Conservation (phyloP, 2,329 filamentous ascomycete species). For the Fonsecaea monophora region DNA sequence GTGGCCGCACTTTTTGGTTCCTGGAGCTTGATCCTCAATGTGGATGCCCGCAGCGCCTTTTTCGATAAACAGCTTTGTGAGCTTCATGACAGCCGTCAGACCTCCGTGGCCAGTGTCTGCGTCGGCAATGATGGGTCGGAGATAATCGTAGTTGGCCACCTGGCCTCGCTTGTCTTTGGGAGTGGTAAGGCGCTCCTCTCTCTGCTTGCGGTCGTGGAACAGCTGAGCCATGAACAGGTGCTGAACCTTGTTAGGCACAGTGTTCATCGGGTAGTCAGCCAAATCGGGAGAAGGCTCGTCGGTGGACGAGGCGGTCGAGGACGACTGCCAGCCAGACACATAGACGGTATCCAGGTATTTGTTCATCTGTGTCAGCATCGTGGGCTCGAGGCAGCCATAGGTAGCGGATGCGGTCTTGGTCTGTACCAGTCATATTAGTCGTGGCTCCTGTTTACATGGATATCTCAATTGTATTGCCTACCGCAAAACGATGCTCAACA, state of each 20-base stretch:
- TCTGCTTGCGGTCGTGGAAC: slow-evolving; percentile 99
- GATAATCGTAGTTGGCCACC: slow-evolving; percentile 85
- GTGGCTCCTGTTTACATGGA: background rate
- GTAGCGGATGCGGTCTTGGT: slow-evolving; percentile 87
- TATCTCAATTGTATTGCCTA: slow-evolving; percentile 49
- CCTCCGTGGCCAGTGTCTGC: slow-evolving; percentile 97
- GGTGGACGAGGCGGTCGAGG: slow-evolving; percentile 90
- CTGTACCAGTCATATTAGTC: slow-evolving; percentile 52
- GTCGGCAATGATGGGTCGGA: slow-evolving; percentile 94
- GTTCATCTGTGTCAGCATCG: slow-evolving; percentile 99
- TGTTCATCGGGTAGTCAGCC: slow-evolving; percentile 97
- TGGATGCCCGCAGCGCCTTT: slow-evolving; percentile 97
- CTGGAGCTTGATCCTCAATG: slow-evolving; percentile 97
- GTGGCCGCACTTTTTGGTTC: slow-evolving; percentile 99
- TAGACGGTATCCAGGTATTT: slow-evolving; percentile 99
- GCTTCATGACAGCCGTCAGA: slow-evolving; percentile 98
- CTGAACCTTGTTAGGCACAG: slow-evolving; percentile 96
- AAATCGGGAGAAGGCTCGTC: slow-evolving; percentile 97
- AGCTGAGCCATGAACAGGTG: slow-evolving; percentile 98
- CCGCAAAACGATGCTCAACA: slow-evolving; percentile 84
- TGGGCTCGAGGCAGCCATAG: slow-evolving; percentile 95
- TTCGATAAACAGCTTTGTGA: slow-evolving; percentile 97
- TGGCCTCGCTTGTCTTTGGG: slow-evolving; percentile 75
- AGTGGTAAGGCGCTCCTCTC: slow-evolving; percentile 85
- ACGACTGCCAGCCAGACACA: slow-evolving; percentile 98